Conservation (phyloP, 2,329 filamentous ascomycete genomes). For the Dothideomycetidae sp. region DNA sequence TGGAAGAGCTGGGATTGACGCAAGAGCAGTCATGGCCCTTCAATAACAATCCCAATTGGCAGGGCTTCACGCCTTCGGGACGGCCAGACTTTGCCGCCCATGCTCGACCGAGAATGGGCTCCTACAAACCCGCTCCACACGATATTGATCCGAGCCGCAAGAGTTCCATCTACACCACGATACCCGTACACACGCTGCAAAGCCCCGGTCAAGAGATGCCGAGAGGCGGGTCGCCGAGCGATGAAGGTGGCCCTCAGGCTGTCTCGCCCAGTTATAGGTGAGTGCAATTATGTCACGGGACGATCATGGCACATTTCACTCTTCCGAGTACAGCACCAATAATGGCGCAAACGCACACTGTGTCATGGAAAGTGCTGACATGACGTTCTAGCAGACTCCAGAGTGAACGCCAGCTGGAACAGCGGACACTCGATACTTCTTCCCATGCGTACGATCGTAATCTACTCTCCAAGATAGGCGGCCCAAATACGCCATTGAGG, state of each 20-base stretch:
- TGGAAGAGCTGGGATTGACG: slow-evolving; percentile 39
- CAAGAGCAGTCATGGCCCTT: slow-evolving; percentile 50
- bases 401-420: slow-evolving; percentile 45
- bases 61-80: slow-evolving; percentile 28
- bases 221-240: slow-evolving; percentile 17
- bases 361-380: background rate
- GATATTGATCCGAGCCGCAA: slow-evolving; percentile 34
- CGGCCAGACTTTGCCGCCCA: background rate
- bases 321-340: no score
- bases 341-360: background rate
- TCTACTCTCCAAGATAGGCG: slow-evolving; percentile 47
- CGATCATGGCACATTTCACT: slow-evolving; percentile 6
- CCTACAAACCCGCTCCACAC: slow-evolving; percentile 27
- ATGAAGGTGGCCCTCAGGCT: slow-evolving; percentile 17
- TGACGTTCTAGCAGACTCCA: slow-evolving; percentile 32
- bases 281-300: no score
- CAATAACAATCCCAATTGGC: slow-evolving; percentile 40
- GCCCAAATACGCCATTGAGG: slow-evolving; percentile 38
- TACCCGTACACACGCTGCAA: slow-evolving; percentile 13
- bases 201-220: slow-evolving; percentile 12
- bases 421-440: slow-evolving; percentile 42
- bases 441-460: slow-evolving; percentile 50
- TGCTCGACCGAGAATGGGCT: background rate
- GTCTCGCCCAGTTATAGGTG: slow-evolving; percentile 31
- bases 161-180: slow-evolving; percentile 27